Evolutionary conservation across 306 rosid genomes (phyloP), one percentile per base, ranked within the genome.

Genomic region (Quercus engelmannii): DNA sequence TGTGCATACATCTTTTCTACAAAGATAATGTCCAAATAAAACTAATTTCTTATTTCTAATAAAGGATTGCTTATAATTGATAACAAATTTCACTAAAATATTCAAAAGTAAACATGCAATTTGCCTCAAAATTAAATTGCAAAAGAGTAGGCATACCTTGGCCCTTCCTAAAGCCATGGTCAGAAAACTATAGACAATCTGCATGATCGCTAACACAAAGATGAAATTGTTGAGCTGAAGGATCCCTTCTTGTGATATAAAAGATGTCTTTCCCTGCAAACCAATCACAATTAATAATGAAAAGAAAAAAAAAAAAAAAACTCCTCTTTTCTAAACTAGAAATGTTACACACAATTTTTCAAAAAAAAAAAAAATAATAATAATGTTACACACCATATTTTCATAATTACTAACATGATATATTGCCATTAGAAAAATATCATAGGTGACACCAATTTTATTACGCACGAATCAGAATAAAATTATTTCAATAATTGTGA

Each of bases 151-250:
- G 38, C 76, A 12, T 75, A 86, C 93, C 91, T 90, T 87, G 6
- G 91, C 89, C 69, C 81, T 85, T 78, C 90, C 93, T 49, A 90
- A 82, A 26, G 90, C 91, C 91, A 90, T 84, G 69, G 91, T 90
- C 75, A 90, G 89, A 69, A 87, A 78, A 54, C 85, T 79, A 26
- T 87, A 87, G 69, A 85, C 78, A 31, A 90, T 87, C 80, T 90
- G 93, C 90, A 87, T 87, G n/a, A 84, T 75, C 46, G 93, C 91
- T 46, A 90, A 74, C 23, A 82, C 88, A 69, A 90, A 85, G 23
- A 90, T 75, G 83, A 90, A 90, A 67, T 77, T 74, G 82, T 85
- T 90, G 67, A 90, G 86, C 82, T 90, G 93, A 77, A 78, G 84
- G 25, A 87, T 69, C 26, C 91, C 93, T 2, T 65, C 87, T 71